Evolutionary conservation across 2,329 filamentous ascomycete genomes (phyloP), one percentile per base, ranked within the genome.

Genomic region (Trichoderma semiorbis): DNA sequence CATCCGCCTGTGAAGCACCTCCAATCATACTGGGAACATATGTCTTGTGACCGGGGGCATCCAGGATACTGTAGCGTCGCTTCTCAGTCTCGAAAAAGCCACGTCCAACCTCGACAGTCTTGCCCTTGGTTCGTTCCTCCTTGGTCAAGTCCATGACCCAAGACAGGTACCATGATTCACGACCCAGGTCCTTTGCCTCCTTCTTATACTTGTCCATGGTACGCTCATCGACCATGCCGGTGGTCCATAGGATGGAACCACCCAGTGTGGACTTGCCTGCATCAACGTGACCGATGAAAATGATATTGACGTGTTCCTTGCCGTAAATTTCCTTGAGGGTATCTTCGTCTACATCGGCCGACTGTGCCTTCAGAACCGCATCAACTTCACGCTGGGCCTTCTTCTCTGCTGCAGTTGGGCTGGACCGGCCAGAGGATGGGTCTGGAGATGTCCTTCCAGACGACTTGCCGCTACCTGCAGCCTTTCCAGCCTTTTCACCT

Each of bases 11-110:
- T 14, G 94, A 95, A 36, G 94, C 94, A 80, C 94, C 94, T 77
- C 95, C 95, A 79, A 99, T 97, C 96, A 99, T 99, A 87, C 92
- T 96, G 62, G 96, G 95, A 21, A 99, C 96, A 76, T 96, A 99
- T 2, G 93, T 98, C 86, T 98, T 98, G 88, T 99, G 95, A 21
- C 95, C 96, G 12, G 96, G 96, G 0, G 96, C 96, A 82, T 99
- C 96, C 63, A 99, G 88, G 75, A 99, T 97, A 78, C 93, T 96
- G 89, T 99, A 99, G 78, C 93, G 88, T 76, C 96, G 92, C 86
- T 96, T 97, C 73, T 98, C 93, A 4, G 96, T 97, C 85, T 98
- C 96, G 83, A 99, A 98, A 83, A 93, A 98, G 14, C 93, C 96
- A 79, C 95, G 90, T 30, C 96, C 96, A 75, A 98, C 95, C 83